Percentiles rank a stretch among this genome's conserved stretches.
Conservation (phyloP, 2,329 filamentous ascomycete species). For the Trichoderma arundinaceum region DNA sequence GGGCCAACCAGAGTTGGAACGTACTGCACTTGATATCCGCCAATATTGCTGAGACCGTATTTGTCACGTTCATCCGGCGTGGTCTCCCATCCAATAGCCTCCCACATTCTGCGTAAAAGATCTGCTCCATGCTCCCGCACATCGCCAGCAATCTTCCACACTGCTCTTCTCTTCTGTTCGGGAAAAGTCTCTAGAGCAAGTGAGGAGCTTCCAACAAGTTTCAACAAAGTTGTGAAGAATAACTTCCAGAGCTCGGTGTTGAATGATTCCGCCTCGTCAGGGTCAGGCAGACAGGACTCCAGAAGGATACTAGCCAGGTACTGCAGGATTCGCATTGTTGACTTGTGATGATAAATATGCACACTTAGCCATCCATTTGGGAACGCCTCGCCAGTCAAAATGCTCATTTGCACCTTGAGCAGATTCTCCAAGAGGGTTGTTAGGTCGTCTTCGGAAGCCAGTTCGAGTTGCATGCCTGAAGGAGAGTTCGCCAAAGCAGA, state of each 20-base stretch:
- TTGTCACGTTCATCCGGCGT: constrained; percentile 76
- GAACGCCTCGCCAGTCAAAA: constrained; percentile 87
- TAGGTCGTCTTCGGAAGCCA: constrained; percentile 73
- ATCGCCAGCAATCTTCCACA: constrained; percentile 99
- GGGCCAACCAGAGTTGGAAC: constrained; percentile 89
- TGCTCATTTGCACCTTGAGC: constrained; percentile 85
- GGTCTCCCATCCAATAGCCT: constrained; percentile 96
- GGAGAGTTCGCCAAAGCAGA: constrained; percentile 79
- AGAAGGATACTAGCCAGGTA: constrained; percentile 80
- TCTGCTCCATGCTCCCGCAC: constrained; percentile 91
- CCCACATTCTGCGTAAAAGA: constrained; percentile 84
- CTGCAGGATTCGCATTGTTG: constrained; percentile 83
- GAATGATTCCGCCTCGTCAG: constrained; percentile 89
- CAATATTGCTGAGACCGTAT: constrained; percentile 83
- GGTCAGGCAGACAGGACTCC: constrained; percentile 83
- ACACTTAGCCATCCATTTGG: constrained; percentile 89
- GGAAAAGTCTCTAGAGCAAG: constrained; percentile 94
- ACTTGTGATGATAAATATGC: constrained; percentile 90
- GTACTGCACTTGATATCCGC: constrained; percentile 97
- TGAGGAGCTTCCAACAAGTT: constrained; percentile 85
- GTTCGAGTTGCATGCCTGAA: constrained; percentile 73
- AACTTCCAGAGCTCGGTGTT: constrained; percentile 93
- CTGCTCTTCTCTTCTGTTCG: constrained; percentile 92
- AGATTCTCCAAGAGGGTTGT: constrained; percentile 77
- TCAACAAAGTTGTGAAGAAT: constrained; percentile 88